These are phyloP conservation scores for Penicillium flavigenum DNA, from an alignment of 495 filamentous ascomycete species.

Conservation along the genomic window DNA sequence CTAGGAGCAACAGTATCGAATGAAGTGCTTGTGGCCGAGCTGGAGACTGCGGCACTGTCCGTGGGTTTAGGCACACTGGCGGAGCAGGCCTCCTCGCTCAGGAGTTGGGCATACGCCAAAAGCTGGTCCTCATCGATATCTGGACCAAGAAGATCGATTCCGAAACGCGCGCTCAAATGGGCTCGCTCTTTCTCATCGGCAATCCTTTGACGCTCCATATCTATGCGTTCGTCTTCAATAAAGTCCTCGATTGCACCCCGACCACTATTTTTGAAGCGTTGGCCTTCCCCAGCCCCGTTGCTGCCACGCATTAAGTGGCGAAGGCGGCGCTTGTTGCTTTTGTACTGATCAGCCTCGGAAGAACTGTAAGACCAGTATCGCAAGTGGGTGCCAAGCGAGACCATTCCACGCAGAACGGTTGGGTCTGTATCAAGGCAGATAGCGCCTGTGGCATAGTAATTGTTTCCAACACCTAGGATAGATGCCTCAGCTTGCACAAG, in stretches of 20 bases:
- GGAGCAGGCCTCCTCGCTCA: conserved; percentile 76
- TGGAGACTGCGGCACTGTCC: conserved; percentile 45
- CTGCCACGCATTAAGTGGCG: conserved; percentile 59
- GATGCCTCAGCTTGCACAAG: conserved; percentile 71
- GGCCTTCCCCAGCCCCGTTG: conserved; percentile 52
- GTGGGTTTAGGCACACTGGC: conserved; percentile 59
- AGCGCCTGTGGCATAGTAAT: conserved; percentile 79
- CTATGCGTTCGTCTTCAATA: conserved; percentile 77
- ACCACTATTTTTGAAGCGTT: conserved; percentile 58
- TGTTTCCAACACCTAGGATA: conserved; percentile 63
- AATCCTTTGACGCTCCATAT: conserved; percentile 73
- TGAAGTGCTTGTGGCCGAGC: conserved; percentile 46
- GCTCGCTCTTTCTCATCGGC: conserved; percentile 60
- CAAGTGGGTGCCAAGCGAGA: conserved; percentile 81
- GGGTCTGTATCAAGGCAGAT: conserved; percentile 88
- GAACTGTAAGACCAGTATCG: conserved; percentile 95
- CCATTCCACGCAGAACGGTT: conserved; percentile 84
- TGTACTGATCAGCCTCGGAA: conserved; percentile 60
- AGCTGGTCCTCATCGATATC: conserved; percentile 83
- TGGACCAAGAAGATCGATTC: conserved; percentile 69
- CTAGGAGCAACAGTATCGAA: conserved; percentile 45
- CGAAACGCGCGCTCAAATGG: conserved; percentile 73
- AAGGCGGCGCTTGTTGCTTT: conserved; percentile 59
- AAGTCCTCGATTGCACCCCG: conserved; percentile 69
- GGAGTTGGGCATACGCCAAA: conserved; percentile 80